phyloP scores from a whole-genome alignment of 2,329 filamentous ascomycete genomes.

The Colletotrichum karsti region DNA sequence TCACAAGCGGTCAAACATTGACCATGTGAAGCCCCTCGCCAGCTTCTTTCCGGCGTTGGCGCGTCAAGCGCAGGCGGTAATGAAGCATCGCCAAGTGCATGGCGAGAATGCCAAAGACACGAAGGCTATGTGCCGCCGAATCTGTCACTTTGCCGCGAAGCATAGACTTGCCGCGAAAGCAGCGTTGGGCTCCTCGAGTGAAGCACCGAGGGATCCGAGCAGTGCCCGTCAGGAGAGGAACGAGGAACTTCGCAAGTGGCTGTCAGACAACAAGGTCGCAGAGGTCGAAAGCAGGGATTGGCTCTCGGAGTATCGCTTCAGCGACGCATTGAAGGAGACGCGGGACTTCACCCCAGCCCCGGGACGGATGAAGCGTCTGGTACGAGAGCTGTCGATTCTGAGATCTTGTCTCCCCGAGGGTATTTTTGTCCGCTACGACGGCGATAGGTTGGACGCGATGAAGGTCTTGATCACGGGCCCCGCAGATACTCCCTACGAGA shows the following conservation, averaged over 20 bases:
- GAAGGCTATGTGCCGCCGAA: too few relatives aligned
- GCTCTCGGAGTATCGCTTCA: background rate
- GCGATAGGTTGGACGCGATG: conserved; percentile 56
- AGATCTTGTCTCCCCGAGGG: conserved; percentile 56
- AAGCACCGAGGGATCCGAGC: background rate
- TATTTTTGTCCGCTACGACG: conserved; percentile 57
- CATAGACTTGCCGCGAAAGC: too few relatives aligned
- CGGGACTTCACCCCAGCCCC: background rate
- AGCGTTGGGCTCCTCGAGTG: too few relatives aligned
- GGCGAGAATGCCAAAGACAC: background rate
- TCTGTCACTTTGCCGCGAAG: background rate
- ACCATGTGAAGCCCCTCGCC: background rate
- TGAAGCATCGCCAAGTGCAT: background rate
- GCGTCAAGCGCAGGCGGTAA: background rate
- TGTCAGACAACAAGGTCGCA: background rate
- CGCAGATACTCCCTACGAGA: conserved; percentile 58
- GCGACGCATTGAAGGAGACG: background rate
- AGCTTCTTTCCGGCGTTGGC: background rate
- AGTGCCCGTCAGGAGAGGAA: background rate
- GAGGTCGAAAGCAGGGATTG: background rate
- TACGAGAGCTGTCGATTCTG: conserved; percentile 54
- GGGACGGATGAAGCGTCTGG: conserved; percentile 53
- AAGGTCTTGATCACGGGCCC: conserved; percentile 60
- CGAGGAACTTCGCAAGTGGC: background rate
- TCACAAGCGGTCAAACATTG: too few relatives aligned